Percentiles rank a stretch among this genome's conserved stretches.
phyloP scores from a whole-genome alignment of 805 yeast genomes.

The Sungouiella blattae region DNA sequence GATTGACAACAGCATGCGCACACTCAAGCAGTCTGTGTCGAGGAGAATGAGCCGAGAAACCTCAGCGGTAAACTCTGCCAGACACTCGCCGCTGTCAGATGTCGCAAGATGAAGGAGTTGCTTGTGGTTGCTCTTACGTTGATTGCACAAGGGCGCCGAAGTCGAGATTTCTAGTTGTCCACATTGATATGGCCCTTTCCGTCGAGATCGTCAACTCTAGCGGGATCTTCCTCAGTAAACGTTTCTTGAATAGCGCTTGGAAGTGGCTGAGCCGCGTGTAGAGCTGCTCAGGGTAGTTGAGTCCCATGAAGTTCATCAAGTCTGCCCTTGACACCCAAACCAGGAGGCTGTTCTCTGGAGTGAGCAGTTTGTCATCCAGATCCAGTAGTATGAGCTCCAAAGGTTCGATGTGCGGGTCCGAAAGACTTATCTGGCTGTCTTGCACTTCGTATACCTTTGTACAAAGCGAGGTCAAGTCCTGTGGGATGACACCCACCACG shows the following conservation, averaged over 20 bases:
- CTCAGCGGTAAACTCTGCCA: neutral
- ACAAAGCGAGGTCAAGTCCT: slow-evolving; percentile 24
- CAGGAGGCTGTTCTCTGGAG: slow-evolving; percentile 3
- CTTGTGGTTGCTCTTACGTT: no score
- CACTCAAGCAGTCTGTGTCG: slow-evolving; percentile 1
- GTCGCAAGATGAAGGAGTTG: no score
- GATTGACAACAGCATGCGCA: slow-evolving; percentile 46
- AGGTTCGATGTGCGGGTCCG: slow-evolving; percentile 24
- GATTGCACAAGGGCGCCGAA: no score
- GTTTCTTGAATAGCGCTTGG: slow-evolving; percentile 4
- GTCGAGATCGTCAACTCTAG: slow-evolving; percentile 7
- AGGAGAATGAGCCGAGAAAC: slow-evolving; percentile 1
- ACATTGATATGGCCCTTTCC: slow-evolving; percentile 4
- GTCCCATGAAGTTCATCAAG: slow-evolving; percentile 12
- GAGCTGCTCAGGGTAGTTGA: slow-evolving; percentile 14
- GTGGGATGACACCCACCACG: slow-evolving; percentile 24
- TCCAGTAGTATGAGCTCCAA: slow-evolving; percentile 25
- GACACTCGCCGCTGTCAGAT: no score
- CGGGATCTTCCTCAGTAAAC: slow-evolving; percentile 3
- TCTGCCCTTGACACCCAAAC: slow-evolving; percentile 8
- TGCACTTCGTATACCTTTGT: slow-evolving; percentile 21
- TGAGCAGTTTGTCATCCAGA: slow-evolving; percentile 1
- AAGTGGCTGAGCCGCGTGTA: slow-evolving; percentile 9
- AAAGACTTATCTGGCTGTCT: slow-evolving; percentile 4
- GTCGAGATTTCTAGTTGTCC: slow-evolving; percentile 3